Percentiles rank a stretch among this genome's conserved stretches.
These are phyloP conservation scores for Kazachstania kunashirensis DNA, from an alignment of 805 yeast species.

Conservation along the genomic window DNA sequence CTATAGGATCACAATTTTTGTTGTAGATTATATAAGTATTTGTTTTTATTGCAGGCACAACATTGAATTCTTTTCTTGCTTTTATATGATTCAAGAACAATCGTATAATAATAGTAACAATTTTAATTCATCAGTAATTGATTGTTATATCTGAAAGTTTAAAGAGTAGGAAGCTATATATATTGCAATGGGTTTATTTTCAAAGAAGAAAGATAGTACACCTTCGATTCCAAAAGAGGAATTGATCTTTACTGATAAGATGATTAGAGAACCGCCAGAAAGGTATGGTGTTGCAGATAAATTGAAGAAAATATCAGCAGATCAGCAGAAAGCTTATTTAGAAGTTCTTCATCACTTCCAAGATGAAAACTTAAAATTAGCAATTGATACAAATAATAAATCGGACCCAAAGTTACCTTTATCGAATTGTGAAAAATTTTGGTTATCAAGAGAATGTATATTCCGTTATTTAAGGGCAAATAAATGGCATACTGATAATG, in stretches of 20 bases:
- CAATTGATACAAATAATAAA: slow-evolving; percentile 31
- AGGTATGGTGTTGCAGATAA: slow-evolving; percentile 12
- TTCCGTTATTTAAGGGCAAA: slow-evolving; percentile 43
- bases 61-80: too few species aligned
- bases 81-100: too few species aligned
- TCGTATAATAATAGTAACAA: too few species aligned
- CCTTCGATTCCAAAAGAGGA: slow-evolving; percentile 11
- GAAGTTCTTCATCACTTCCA: slow-evolving; percentile 14
- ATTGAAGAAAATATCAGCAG: slow-evolving; percentile 12
- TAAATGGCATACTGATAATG: slow-evolving; percentile 38
- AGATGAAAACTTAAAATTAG: slow-evolving; percentile 13
- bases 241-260: slow-evolving; percentile 16
- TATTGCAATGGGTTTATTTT: slow-evolving; percentile 26
- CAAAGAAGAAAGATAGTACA: slow-evolving; percentile 10
- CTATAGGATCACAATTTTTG: too few species aligned
- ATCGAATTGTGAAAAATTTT: slow-evolving; percentile 27
- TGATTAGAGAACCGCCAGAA: slow-evolving; percentile 18
- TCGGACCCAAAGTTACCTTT: slow-evolving; percentile 16
- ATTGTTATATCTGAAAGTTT: too few species aligned
- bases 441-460: slow-evolving; percentile 44
- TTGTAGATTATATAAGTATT: too few species aligned
- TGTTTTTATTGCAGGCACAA: too few species aligned
- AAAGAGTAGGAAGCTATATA: too few species aligned
- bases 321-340: slow-evolving; percentile 14
- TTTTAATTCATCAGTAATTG: too few species aligned